Base-by-base conservation (phyloP, 441 rosid genomes). In the Adansonia madagascariensis region DNA sequence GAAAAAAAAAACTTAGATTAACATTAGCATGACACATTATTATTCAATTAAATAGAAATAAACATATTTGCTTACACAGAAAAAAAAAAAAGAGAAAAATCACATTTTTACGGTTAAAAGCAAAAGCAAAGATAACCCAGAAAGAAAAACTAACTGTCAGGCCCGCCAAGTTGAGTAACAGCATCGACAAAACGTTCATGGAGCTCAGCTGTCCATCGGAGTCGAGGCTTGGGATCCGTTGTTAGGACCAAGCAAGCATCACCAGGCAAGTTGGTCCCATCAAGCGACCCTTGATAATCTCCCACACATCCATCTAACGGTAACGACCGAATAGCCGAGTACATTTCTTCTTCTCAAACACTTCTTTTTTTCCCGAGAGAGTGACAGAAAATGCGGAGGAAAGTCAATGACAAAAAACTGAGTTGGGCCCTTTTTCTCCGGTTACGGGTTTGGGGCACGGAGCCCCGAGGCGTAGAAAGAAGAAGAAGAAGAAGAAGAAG, bases 181-280 rank as follows among this genome's bases (percentile, higher is more conserved):
- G 94, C 97, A 78, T 94, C 98, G 22, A 94, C 83, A 75, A 94
- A 94, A 81, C 98, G 85, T 31, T 92, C 98, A 72, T 94, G 98
- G 81, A 94, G 97, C 84, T 94, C 98, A 6, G 95, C 86, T 3
- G 98, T 91, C 98, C 98, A 94, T 1, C 97, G 98, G 78, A 94
- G 98, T 2, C 97, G 92, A 68, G 98, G 98, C 81, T 92, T 94
- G 9, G 98, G 97, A 85, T 94, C 98, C 64, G 98, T 81, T 69
- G 98, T 91, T 77, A 94, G 83, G 67, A 91, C 97, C 80, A 94
- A 80, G 74, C 97, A 94, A 10, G 95, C 84, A 62, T 94, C 98
- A 5, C 92, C 86, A 64, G 94, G 86, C 60, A 94, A 83, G 82
- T 87, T 89, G 59, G 89, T 87, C 50, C 91, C 92, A 53, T 92